Evolutionary conservation across 257 asterid genomes (phyloP), one percentile per base, ranked within the genome.

Genomic region (Solanum clarkiae): DNA sequence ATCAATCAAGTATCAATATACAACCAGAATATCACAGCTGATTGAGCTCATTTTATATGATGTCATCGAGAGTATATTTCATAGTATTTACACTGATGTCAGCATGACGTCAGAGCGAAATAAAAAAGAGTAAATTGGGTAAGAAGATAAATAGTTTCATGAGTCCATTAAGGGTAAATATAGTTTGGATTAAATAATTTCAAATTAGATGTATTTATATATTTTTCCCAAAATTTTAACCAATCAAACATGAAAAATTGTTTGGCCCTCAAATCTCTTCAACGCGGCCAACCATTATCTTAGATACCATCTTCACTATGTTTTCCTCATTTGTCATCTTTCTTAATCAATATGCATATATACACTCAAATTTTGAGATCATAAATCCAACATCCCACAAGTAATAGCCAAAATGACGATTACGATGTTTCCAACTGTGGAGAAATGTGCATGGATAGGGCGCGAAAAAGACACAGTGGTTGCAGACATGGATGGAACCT

Each of bases 401-500:
- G n/a, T 2, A 8, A 57, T 4, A 54, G 5, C 20, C 40, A n/a
- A 42, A 8, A 86, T 87, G 91, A 80, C 85, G 16, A 75, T 40
- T 18, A 40, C 87, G 17, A 55, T 56, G 7, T 94, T 93, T 59
- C 95, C 95, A 22, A 57, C 81, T 1, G 91, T 93, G 6, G 88
- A 89, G 9, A 71, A 84, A 70, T 94, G 98, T 82, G 53, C 87
- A 14, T 92, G 93, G 3, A 89, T 84, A 5, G 92, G 93, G 6
- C 89, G 94, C 0, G 93, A 92, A 84, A 93, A 90, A 72, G 88
- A 90, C n/a, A 87, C 92, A 1, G 93, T 90, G 36, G 93, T 93
- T 7, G 96, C 96, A 1, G 94, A 91, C 85, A 86, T 93, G 93
- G 94, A 93, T 49, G 96, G 96, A 20, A 93, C 96, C 0, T 60